Percentiles rank a stretch among this genome's conserved stretches.
phyloP scores from a whole-genome alignment of 495 filamentous ascomycete genomes.

The Letharia columbiana region DNA sequence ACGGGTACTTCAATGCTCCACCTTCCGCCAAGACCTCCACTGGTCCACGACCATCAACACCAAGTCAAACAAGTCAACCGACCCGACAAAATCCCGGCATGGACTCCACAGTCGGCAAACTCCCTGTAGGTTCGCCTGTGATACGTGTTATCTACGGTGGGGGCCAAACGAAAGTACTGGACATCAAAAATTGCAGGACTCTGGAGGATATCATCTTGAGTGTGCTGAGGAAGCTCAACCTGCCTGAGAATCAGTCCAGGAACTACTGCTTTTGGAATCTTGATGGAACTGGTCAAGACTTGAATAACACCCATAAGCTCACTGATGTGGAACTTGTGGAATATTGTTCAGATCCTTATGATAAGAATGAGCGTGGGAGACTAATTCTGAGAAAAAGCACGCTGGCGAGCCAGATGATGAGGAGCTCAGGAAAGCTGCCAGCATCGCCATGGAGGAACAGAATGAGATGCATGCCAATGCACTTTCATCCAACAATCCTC shows the following conservation, averaged over 20 bases:
- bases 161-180: slow-evolving; percentile 82
- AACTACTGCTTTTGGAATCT: slow-evolving; percentile 80
- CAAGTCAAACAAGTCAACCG: slow-evolving; percentile 22
- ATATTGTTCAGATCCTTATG: slow-evolving; percentile 59
- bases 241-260: slow-evolving; percentile 65
- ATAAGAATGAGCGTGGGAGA: slow-evolving; percentile 63
- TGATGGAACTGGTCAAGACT: slow-evolving; percentile 73
- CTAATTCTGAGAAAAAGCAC: slow-evolving; percentile 82
- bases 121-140: slow-evolving; percentile 70
- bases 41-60: slow-evolving; percentile 40
- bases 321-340: slow-evolving; percentile 78
- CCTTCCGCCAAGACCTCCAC: slow-evolving; percentile 41
- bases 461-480: slow-evolving; percentile 63
- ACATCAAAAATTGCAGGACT: slow-evolving; percentile 79
- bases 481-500: slow-evolving; percentile 52
- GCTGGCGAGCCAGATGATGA: slow-evolving; percentile 73
- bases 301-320: slow-evolving; percentile 66
- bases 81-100: slow-evolving; percentile 56
- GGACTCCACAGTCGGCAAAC: slow-evolving; percentile 70
- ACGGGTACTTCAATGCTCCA: slow-evolving; percentile 45
- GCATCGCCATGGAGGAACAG: slow-evolving; percentile 71
- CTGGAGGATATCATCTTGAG: slow-evolving; percentile 82
- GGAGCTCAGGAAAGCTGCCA: slow-evolving; percentile 72
- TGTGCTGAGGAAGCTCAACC: slow-evolving; percentile 71
- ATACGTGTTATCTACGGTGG: slow-evolving; percentile 88